A percentile compares a stretch with the other conserved stretches of the same genome.
These are phyloP conservation scores for Otatea glauca DNA, from an alignment of 176 grass and related monocot species.

Conservation along the genomic window DNA sequence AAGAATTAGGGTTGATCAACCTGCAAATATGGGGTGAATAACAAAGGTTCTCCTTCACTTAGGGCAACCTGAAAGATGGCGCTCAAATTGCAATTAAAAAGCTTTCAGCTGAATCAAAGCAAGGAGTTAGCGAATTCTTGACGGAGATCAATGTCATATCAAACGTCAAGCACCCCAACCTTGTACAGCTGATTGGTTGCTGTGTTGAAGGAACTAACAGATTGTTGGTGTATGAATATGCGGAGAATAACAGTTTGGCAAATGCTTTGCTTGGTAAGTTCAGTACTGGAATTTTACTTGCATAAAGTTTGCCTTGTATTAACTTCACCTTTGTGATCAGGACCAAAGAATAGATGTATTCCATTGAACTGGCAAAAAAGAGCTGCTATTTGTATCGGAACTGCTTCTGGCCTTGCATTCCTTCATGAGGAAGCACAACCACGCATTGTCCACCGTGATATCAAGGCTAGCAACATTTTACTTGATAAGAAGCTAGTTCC, in stretches of 20 bases:
- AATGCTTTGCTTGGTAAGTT: conserved; percentile 69
- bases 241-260: conserved; percentile 62
- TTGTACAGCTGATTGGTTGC: conserved; percentile 69
- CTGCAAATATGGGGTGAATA: conserved; percentile 33
- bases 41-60: conserved; percentile 33
- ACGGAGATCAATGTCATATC: conserved; percentile 75
- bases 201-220: conserved; percentile 52
- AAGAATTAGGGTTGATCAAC: conserved; percentile 6
- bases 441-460: conserved; percentile 71
- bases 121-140: conserved; percentile 65
- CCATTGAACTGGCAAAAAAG: conserved; percentile 63
- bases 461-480: conserved; percentile 79
- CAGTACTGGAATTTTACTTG: conserved; percentile 15
- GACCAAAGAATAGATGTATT: conserved; percentile 58
- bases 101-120: conserved; percentile 69
- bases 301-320: conserved; percentile 21
- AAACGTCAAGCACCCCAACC: conserved; percentile 72
- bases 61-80: conserved; percentile 61
- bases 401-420: conserved; percentile 71
- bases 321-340: conserved; percentile 48
- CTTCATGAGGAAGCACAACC: conserved; percentile 71
- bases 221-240: conserved; percentile 66
- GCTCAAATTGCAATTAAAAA: conserved; percentile 67
- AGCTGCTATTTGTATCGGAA: conserved; percentile 63
- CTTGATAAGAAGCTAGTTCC: conserved; percentile 57